Conservation (phyloP, 1,284 basidiomycete species). For the Lignosus rhinocerotis region DNA sequence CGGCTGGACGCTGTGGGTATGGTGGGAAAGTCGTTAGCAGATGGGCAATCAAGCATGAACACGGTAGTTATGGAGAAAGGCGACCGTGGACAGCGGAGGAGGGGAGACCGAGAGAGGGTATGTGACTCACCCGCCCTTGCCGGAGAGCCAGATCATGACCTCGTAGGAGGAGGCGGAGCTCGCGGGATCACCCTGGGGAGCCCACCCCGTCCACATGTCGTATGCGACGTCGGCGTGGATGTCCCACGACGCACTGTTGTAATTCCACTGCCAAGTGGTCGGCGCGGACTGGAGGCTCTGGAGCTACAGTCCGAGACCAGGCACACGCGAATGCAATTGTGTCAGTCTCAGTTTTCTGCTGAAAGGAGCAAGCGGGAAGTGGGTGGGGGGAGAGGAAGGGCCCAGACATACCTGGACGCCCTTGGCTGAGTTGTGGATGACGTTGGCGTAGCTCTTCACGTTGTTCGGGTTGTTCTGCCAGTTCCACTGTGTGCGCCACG, state of each 20-base stretch:
- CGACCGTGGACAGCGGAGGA: not conserved
- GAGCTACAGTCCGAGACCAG: conserved; percentile 33
- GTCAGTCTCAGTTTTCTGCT: too few species aligned
- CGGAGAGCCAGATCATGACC: conserved; percentile 66
- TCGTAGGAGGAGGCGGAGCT: conserved; percentile 52
- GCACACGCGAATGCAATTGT: not conserved
- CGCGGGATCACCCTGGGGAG: conserved; percentile 46
- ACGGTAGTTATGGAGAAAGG: too few species aligned
- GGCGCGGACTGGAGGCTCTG: conserved; percentile 44
- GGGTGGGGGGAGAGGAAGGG: too few species aligned
- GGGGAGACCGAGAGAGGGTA: not conserved
- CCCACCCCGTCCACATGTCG: conserved; percentile 55
- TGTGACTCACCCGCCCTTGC: conserved; percentile 50
- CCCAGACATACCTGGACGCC: conserved; percentile 43
- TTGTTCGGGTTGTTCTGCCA: conserved; percentile 54
- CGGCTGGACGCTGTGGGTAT: conserved; percentile 47
- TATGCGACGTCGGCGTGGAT: conserved; percentile 60
- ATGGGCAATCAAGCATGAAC: too few species aligned
- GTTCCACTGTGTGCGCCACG: conserved; percentile 57
- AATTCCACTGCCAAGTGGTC: conserved; percentile 53
- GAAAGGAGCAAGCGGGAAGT: too few species aligned
- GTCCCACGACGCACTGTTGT: conserved; percentile 39
- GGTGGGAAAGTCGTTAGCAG: not conserved
- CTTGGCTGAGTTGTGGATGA: conserved; percentile 43
- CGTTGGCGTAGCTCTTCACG: conserved; percentile 60